Base-by-base conservation (phyloP, 2,329 filamentous ascomycete species). In the Calonectria pseudoturangicola region DNA sequence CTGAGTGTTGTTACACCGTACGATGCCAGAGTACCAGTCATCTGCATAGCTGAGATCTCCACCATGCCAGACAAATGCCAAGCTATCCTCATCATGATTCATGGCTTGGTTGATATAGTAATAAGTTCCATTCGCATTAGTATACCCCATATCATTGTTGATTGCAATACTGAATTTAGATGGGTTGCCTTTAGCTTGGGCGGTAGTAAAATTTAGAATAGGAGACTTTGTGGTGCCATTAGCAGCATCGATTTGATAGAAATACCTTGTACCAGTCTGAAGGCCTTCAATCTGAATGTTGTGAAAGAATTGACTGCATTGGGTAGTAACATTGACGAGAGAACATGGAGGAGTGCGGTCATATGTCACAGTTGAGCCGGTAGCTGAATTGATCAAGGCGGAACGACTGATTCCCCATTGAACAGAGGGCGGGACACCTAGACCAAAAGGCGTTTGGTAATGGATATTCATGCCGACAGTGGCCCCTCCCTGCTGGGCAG, bases 131-230 rank as follows among this genome's bases (percentile, higher is more conserved):
- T 82, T 78, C 18, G 87, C 88, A 65, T 89, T 89, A 54, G 87
- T 89, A 80, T 89, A 89, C 7, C 88, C 88, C 87, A 89, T 89
- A 72, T 89, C 88, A 73, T 88, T 88, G 47, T 89, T 73, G 2
- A 89, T 84, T 27, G 86, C 87, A 16, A 88, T 80, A 8, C 81
- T 83, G 77, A 89, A 89, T 13, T 82, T 75, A 6, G 77, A 81
- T 0, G 74, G 69, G 72, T 87, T 83, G 62, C 88, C 88, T 28
- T 86, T 83, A 10, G 82, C 82, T 2, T 82, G 84, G 27, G 86
- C 85, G 2, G 87, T 89, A 21, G 80, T 86, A 82, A 89, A 89
- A 74, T 77, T 85, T 68, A 88, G 76, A 18, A 87, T 79, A 1
- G 85, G 81, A 2, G 88, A 88, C 48, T 81, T 79, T 3, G 87